Evolutionary conservation across 78 protist genomes (phyloP).

Genomic region (Dictyostelium citrinum): DNA sequence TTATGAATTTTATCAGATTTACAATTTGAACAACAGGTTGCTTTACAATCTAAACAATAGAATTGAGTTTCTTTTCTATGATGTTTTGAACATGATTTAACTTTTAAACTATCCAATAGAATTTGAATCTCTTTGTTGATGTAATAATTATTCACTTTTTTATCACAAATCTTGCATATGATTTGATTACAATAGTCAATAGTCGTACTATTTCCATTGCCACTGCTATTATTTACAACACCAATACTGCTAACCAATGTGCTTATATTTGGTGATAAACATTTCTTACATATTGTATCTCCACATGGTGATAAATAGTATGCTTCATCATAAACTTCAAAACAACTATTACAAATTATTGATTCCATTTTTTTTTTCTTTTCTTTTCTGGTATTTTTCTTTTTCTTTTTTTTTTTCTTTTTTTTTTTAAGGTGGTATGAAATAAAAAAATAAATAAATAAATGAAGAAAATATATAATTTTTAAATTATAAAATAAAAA

Average conservation of each 20-base stretch:
- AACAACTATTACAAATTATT: slow-evolving; percentile 1
- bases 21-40: background rate
- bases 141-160: background rate
- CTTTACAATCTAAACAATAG: background rate
- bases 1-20: background rate
- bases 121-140: background rate
- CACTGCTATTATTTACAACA: background rate
- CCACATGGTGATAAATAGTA: background rate
- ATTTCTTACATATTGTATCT: background rate
- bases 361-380: background rate
- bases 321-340: slow-evolving; percentile 1
- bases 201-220: background rate
- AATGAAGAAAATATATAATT: background rate
- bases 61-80: background rate
- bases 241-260: background rate
- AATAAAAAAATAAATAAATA: too few relatives aligned
- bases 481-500: background rate
- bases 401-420: too few relatives aligned
- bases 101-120: background rate
- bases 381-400: background rate
- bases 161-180: background rate
- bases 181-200: background rate
- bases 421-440: too few relatives aligned
- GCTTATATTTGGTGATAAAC: background rate
- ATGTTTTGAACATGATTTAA: background rate